A percentile compares a stretch with the other conserved stretches of the same genome.
Evolutionary conservation across 2,329 filamentous ascomycete genomes (phyloP).

Genomic region (Hortaea werneckii): DNA sequence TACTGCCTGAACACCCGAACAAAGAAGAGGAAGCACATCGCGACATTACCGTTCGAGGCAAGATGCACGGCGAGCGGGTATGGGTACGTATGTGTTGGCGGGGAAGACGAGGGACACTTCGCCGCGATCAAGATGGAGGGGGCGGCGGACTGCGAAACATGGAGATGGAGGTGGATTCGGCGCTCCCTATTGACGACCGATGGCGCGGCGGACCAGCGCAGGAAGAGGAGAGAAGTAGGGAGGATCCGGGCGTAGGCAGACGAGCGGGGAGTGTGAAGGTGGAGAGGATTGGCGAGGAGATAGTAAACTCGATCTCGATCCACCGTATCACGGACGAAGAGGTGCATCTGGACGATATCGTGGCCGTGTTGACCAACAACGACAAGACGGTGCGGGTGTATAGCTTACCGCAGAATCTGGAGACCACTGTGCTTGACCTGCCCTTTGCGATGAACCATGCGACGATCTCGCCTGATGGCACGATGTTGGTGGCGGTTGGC

Average conservation of each 20-base stretch:
- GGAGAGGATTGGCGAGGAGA: constrained; percentile 51
- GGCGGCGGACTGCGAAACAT: constrained; percentile 16
- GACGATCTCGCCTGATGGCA: constrained; percentile 82
- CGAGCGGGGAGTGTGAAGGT: constrained; percentile 45
- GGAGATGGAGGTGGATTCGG: constrained; percentile 45
- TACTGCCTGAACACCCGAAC: constrained; percentile 51
- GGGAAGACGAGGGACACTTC: constrained; percentile 74
- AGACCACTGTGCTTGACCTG: constrained; percentile 61
- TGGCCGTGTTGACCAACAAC: constrained; percentile 80
- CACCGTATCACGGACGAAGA: constrained; percentile 48
- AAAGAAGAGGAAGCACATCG: constrained; percentile 63
- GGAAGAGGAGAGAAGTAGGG: neutral
- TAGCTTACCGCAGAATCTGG: constrained; percentile 56
- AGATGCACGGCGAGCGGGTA: constrained; percentile 77
- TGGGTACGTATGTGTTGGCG: constrained; percentile 85
- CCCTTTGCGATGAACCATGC: constrained; percentile 87
- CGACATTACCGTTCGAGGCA: constrained; percentile 58
- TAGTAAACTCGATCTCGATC: constrained; percentile 58
- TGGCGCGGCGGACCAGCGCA: neutral
- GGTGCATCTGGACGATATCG: constrained; percentile 37
- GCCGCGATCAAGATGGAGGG: constrained; percentile 58
- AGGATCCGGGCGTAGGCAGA: constrained; percentile 8
- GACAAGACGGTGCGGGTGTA: constrained; percentile 83
- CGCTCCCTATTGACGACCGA: constrained; percentile 41
- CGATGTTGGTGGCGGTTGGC: constrained; percentile 69